These are phyloP conservation scores for Raffaelea albimanens DNA, from an alignment of 2,329 filamentous ascomycete species.

Conservation along the genomic window DNA sequence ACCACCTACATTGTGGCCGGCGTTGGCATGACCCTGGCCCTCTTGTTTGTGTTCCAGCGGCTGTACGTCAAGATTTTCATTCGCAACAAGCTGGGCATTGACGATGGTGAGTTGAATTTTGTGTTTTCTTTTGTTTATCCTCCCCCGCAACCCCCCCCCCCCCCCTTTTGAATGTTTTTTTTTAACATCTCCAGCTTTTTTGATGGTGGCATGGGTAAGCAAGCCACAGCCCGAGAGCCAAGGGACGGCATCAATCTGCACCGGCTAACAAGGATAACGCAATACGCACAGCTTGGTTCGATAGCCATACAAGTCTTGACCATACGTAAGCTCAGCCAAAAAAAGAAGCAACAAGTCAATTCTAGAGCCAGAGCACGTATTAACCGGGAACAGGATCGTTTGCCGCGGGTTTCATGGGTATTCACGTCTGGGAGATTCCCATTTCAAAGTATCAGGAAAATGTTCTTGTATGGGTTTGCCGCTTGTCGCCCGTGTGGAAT, in stretches of 20 bases:
- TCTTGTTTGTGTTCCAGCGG: neutral
- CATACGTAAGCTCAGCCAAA: neutral
- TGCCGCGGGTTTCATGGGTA: neutral
- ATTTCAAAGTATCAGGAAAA: neutral
- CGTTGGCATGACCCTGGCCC: neutral
- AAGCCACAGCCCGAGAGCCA: too few species aligned
- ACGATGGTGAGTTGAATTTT: neutral
- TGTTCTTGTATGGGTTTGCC: neutral
- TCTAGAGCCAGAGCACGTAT: too few species aligned
- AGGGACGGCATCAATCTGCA: too few species aligned
- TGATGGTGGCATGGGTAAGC: too few species aligned
- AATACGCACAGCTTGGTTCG: neutral
- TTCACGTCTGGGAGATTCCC: neutral
- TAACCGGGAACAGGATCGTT: neutral
- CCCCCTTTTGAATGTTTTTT: too few species aligned
- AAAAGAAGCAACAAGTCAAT: too few species aligned
- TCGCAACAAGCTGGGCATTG: neutral
- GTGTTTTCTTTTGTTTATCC: too few species aligned
- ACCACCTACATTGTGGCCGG: neutral
- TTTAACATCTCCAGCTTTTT: too few species aligned
- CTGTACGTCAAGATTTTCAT: neutral
- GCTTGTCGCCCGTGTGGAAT: too few species aligned
- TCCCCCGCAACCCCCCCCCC: too few species aligned
- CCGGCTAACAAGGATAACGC: too few species aligned
- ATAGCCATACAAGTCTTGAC: neutral